Percentiles rank a stretch among this genome's conserved stretches.
Evolutionary conservation across 495 filamentous ascomycete genomes (phyloP).

Genomic region (Tuber aestivum): DNA sequence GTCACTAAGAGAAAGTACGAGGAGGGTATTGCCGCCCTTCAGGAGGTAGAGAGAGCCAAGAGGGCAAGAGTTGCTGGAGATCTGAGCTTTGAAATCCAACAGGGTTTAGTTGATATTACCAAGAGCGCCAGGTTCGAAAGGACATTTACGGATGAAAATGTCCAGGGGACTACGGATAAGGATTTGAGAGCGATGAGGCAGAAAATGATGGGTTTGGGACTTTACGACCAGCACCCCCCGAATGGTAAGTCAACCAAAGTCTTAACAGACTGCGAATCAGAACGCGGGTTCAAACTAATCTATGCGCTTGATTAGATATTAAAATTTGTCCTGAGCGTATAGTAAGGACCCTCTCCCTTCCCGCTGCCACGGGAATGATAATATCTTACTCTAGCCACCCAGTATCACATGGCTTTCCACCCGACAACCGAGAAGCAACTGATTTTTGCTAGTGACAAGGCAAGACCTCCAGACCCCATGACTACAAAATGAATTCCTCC

Average conservation of each 20-base stretch:
- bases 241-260: conserved; percentile 53
- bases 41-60: conserved; percentile 59
- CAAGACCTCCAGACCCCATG: conserved; percentile 38
- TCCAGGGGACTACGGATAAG: conserved; percentile 72
- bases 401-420: conserved; percentile 66
- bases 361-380: neutral
- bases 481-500: neutral
- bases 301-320: conserved; percentile 55
- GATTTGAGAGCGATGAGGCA: conserved; percentile 68
- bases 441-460: conserved; percentile 93
- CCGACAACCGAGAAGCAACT: conserved; percentile 77
- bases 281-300: conserved; percentile 13
- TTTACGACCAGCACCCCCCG: conserved; percentile 78
- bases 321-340: conserved; percentile 89
- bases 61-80: conserved; percentile 64
- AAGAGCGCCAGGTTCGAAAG: conserved; percentile 57
- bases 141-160: conserved; percentile 75
- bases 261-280: neutral
- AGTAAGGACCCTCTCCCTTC: neutral
- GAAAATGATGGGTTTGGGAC: conserved; percentile 68
- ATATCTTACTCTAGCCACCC: neutral
- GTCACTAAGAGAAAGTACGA: conserved; percentile 74
- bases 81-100: conserved; percentile 63
- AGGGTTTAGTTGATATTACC: conserved; percentile 18
- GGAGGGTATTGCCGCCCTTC: conserved; percentile 58